Evolutionary conservation across 176 grass and related monocot genomes (phyloP).

Genomic region (Leersia perrieri): DNA sequence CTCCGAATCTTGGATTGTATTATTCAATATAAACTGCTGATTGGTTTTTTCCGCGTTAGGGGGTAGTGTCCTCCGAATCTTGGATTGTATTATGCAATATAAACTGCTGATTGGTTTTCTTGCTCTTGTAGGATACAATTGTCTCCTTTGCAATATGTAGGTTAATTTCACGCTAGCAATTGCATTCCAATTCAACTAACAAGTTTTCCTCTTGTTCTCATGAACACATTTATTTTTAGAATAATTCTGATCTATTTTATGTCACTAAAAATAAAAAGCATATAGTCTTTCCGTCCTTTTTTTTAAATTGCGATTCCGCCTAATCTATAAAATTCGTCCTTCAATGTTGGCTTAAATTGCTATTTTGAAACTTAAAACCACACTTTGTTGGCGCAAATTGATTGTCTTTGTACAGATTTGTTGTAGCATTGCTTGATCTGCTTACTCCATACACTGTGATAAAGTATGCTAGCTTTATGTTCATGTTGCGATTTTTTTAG

Average conservation of each 20-base stretch:
- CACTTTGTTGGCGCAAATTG: background rate
- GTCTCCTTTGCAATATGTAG: background rate
- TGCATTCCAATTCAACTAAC: background rate
- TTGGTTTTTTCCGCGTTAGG: too few relatives aligned
- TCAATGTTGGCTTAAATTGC: background rate
- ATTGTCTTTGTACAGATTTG: background rate
- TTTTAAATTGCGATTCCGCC: background rate
- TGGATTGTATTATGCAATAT: background rate
- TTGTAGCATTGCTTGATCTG: background rate
- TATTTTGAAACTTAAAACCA: background rate
- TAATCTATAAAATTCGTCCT: background rate
- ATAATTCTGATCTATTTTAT: background rate
- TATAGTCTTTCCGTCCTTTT: background rate
- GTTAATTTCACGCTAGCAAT: background rate
- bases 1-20: background rate
- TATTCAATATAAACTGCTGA: background rate
- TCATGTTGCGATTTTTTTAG: background rate
- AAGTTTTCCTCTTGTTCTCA: background rate
- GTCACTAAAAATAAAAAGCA: accelerated
- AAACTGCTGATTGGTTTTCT: background rate
- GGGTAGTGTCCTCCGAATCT: background rate
- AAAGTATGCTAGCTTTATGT: background rate
- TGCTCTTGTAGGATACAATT: background rate
- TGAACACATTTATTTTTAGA: background rate
- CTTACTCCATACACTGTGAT: background rate